A percentile compares a stretch with the other conserved stretches of the same genome.
Evolutionary conservation across 345 rosid species (phyloP).

Genomic region (Syzygium grande): DNA sequence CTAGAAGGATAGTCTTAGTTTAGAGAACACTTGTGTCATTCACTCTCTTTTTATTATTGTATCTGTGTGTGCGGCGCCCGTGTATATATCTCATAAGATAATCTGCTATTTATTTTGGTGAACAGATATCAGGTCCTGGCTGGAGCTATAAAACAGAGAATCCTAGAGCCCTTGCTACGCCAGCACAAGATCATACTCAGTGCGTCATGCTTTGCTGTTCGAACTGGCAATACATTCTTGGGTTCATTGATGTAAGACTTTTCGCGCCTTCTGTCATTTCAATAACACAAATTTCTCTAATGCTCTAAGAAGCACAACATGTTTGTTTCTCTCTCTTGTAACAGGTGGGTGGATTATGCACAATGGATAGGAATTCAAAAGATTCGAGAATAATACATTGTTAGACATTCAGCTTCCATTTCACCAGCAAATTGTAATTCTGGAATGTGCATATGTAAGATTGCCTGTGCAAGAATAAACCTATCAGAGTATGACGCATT

Average conservation of each 20-base stretch:
- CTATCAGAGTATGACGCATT: background rate
- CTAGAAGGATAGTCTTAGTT: background rate
- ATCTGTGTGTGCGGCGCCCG: background rate
- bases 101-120: background rate
- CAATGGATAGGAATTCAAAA: conserved; percentile 85
- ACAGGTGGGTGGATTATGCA: conserved; percentile 99
- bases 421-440: background rate
- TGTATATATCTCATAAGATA: background rate
- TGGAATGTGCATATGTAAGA: background rate
- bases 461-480: background rate
- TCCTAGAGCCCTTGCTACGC: conserved; percentile 88
- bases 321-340: background rate
- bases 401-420: background rate
- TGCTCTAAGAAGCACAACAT: background rate
- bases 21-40: background rate
- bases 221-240: conserved; percentile 97
- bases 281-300: background rate
- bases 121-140: conserved; percentile 95
- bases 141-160: conserved; percentile 93
- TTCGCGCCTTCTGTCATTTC: background rate
- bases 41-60: background rate
- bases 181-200: conserved; percentile 77
- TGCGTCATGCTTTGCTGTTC: conserved; percentile 83
- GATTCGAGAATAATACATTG: conserved; percentile 4
- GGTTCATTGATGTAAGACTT: conserved; percentile 84